Evolutionary conservation across 2,329 filamentous ascomycete species (phyloP), one percentile per base, ranked within the genome.

Genomic region (Colletotrichum agaves): DNA sequence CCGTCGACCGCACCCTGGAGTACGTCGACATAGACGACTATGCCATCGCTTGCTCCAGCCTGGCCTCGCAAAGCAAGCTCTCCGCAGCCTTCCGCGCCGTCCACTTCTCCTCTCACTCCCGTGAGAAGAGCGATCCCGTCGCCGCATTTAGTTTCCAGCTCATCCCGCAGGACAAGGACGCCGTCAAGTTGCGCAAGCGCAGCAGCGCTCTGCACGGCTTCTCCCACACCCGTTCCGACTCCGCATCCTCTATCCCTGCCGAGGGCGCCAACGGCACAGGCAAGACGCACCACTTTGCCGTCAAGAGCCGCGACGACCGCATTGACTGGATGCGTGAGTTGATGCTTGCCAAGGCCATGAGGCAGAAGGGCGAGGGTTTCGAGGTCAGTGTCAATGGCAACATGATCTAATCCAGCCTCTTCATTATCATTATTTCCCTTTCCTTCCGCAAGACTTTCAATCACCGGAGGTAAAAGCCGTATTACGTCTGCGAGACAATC

Each of bases 271-370:
- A 90, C 68, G 88, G 87, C 63, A 89, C 87, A 11, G 89, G 88
- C 73, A 98, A 97, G 85, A 92, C 93, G 49, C 95, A 98, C 75
- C 93, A 98, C 77, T 98, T 98, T 77, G 93, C 95, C 0, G 95
- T 98, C 73, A 91, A 91, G 80, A 89, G 85, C 74, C 88, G 94
- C 13, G 93, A 98, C 75, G 93, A 98, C 77, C 88, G 95, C 69
- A 98, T 98, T 74, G 95, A 98, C 78, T 99, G 96, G 96, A 97
- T 97, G 93, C 86, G 93, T 61, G 93, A 97, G 85, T 82, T 97
- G 69, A 97, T 97, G 93, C 88, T 97, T 50, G 93, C 93, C 61
- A 96, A 96, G 83, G 93, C 93, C 17, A 83, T 93, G 76, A 92
- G 90, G 83, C 91, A 93, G 80, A 96, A 94, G 85, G 90, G 88